Evolutionary conservation across 2,329 filamentous ascomycete species (phyloP).

Genomic region (Pseudopithomyces maydicus): DNA sequence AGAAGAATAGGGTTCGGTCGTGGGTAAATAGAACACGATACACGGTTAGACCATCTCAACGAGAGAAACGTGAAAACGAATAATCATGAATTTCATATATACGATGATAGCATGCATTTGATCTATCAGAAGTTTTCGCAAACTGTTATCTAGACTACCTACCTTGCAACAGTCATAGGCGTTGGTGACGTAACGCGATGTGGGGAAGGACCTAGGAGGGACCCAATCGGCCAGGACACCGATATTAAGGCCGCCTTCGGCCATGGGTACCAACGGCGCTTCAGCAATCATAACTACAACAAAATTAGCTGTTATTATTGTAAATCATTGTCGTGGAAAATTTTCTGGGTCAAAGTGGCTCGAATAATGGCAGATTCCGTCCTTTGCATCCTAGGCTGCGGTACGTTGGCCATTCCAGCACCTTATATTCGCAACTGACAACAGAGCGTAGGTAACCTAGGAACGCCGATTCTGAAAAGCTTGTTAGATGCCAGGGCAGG

Average conservation of each 20-base stretch:
- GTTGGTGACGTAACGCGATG: slow-evolving; percentile 3
- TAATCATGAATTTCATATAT: too few relatives aligned
- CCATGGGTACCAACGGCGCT: neutral
- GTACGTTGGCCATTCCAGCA: slow-evolving; percentile 15
- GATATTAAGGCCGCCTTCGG: neutral
- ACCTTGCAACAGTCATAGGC: neutral
- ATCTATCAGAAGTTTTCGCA: too few relatives aligned
- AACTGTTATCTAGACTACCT: too few relatives aligned
- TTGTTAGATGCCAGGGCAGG: slow-evolving; percentile 29
- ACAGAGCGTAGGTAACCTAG: slow-evolving; percentile 43
- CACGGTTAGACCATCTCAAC: too few relatives aligned
- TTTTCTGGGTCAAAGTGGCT: neutral
- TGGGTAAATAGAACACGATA: neutral
- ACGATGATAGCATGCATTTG: too few relatives aligned
- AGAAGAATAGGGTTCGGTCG: slow-evolving; percentile 23
- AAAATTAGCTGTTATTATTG: neutral
- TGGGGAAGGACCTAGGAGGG: neutral
- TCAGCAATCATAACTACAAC: neutral
- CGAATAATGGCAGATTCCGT: slow-evolving; percentile 19
- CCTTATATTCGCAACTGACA: slow-evolving; percentile 2
- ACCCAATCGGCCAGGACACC: slow-evolving; percentile 3
- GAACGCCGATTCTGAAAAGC: slow-evolving; percentile 45
- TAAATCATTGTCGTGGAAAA: neutral
- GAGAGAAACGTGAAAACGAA: too few relatives aligned
- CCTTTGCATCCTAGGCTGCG: slow-evolving; percentile 37